phyloP scores from a whole-genome alignment of 441 rosid genomes.

The Syzygium malaccense region DNA sequence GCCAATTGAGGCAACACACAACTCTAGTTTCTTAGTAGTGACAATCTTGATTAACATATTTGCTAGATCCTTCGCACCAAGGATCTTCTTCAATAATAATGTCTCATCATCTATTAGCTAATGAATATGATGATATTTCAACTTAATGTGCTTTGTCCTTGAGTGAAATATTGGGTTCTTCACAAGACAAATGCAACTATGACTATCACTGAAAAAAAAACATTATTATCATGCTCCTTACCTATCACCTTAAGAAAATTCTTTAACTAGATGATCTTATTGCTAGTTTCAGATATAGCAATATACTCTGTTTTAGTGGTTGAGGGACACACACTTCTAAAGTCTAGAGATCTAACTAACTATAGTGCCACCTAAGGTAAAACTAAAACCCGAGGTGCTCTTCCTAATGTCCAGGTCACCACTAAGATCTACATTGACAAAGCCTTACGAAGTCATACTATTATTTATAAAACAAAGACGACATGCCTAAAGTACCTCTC shows the following conservation, averaged over 20 bases:
- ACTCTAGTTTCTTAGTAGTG: background rate
- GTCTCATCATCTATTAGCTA: background rate
- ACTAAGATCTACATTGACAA: fast-evolving
- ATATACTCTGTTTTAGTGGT: background rate
- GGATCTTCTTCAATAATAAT: background rate
- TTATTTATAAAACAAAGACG: background rate
- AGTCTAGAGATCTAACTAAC: background rate
- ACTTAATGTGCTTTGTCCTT: background rate
- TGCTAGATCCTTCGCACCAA: background rate
- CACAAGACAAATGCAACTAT: too few species aligned
- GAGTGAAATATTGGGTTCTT: background rate
- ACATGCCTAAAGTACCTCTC: background rate
- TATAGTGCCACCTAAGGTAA: background rate
- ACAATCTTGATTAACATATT: background rate
- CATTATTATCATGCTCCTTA: too few species aligned
- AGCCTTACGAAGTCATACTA: background rate
- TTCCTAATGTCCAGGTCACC: background rate
- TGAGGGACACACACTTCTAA: background rate
- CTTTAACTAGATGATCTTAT: background rate
- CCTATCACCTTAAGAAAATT: background rate
- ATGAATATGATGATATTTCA: background rate
- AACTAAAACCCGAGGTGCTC: fast-evolving
- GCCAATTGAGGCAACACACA: background rate
- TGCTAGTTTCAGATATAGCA: background rate
- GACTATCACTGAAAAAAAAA: background rate